Evolutionary conservation across 1,139 yeast species (phyloP).

Genomic region (Lipomyces yarrowii): DNA sequence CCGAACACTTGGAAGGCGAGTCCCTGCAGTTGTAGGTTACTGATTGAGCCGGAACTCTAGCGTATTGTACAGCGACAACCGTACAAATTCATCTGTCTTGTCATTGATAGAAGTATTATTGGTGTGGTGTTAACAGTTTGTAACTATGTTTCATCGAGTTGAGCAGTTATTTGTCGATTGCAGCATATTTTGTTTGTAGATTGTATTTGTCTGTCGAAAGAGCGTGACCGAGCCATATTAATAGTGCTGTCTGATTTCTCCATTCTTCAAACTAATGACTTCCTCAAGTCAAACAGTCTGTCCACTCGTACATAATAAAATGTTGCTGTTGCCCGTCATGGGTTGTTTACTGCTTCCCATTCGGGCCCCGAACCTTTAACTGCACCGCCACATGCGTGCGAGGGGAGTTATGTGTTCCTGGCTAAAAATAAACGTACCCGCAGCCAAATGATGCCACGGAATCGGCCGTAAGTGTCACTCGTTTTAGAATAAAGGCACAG

Average conservation of each 20-base stretch:
- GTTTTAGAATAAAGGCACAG: background rate
- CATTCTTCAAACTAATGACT: too few species aligned
- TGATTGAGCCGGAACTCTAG: background rate
- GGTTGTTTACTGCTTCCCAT: background rate
- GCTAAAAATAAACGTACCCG: background rate
- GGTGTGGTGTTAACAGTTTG: too few species aligned
- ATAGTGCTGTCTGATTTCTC: too few species aligned
- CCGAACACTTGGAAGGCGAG: constrained; percentile 17
- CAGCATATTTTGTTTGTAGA: too few species aligned
- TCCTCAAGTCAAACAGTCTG: too few species aligned
- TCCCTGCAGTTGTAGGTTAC: constrained; percentile 14
- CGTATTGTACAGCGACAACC: background rate
- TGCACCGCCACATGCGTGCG: background rate
- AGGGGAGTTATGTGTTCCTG: background rate
- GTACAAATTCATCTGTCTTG: background rate
- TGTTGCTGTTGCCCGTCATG: too few species aligned
- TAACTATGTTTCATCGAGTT: too few species aligned
- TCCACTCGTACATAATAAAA: too few species aligned
- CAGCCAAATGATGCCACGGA: background rate
- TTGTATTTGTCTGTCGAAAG: too few species aligned
- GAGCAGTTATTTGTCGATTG: too few species aligned
- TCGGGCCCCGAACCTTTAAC: background rate
- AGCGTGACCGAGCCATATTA: too few species aligned
- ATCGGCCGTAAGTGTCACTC: background rate
- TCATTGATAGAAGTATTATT: too few species aligned